Base-by-base conservation (phyloP, 352 stramenopile genomes). In the Thraustochytrium striatum region DNA sequence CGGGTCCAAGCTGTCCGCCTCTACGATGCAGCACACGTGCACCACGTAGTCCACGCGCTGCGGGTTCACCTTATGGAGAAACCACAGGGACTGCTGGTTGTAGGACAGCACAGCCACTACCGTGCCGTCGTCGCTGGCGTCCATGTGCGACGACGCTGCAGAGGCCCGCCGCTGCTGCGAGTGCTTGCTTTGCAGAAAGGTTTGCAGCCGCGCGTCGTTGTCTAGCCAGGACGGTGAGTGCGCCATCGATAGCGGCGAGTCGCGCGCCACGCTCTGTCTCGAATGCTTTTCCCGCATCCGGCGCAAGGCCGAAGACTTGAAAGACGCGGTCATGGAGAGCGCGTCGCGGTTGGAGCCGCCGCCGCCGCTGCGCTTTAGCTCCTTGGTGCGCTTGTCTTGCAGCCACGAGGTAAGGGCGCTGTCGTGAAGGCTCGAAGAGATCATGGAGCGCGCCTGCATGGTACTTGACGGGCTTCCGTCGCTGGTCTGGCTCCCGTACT, bases 1-100 rank as follows among this genome's bases (percentile, higher is more conserved):
- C 2, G 57, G 28, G 21, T 70, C 11, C 21, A 80, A 30, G 28
- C 2, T 57, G 3, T 35, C 53, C 32, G 30, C 33, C 13, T 75
- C 55, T 7, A 80, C 9, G 5, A 33, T 78, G 57, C 70, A 70
- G 32, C 38, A 70, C 11, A 78, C 8, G 32, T 80, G 53, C 16
- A 75, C 65, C 5, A 75, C 65, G 68, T 30, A 75, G 5, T 75
- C 65, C 19, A 75, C 65, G 16, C 65, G 44, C 41, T 70, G 7
- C 35, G 65, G 65, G 39, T 75, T 38, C 65, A 75, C 61, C 50
- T 75, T 75, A 25, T 75, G 65, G 41, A 75, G 43, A 38, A 75
- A 75, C 65, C 65, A 75, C 0, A 75, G 65, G 5, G 65, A 75
- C 50, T 75, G 65, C 52, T 75, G 65, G 50, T 75, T 75, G 65